Evolutionary conservation across 2,329 filamentous ascomycete species (phyloP).

Genomic region (Cordyceps fumosorosea): DNA sequence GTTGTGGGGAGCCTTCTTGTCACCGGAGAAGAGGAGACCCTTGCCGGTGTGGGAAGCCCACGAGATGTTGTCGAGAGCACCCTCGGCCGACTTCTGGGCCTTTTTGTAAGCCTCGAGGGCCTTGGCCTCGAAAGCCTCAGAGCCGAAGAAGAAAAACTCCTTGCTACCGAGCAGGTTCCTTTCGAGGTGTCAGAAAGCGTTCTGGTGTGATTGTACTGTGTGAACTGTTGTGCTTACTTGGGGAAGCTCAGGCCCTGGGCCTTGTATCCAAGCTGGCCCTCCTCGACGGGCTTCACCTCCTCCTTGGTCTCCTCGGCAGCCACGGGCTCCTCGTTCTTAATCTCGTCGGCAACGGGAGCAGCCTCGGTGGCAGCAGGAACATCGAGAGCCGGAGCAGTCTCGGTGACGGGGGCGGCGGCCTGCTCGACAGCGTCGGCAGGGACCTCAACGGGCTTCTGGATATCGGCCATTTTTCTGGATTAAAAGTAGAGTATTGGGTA

Average conservation of each 20-base stretch:
- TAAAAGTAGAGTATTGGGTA: slow-evolving; percentile 32
- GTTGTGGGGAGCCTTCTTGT: slow-evolving; percentile 74
- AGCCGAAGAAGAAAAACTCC: slow-evolving; percentile 85
- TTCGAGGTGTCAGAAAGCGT: not conserved
- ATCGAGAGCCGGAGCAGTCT: slow-evolving; percentile 19
- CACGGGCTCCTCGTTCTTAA: slow-evolving; percentile 36
- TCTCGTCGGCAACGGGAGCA: slow-evolving; percentile 32
- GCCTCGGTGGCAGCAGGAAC: slow-evolving; percentile 32
- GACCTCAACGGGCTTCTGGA: slow-evolving; percentile 62
- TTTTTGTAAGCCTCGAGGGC: slow-evolving; percentile 72
- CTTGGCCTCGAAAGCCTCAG: slow-evolving; percentile 66
- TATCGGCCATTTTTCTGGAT: slow-evolving; percentile 60
- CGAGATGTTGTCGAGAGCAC: slow-evolving; percentile 72
- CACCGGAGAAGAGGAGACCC: slow-evolving; percentile 85
- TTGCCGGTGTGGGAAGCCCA: slow-evolving; percentile 94
- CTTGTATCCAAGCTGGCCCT: slow-evolving; percentile 87
- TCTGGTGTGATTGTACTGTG: not conserved
- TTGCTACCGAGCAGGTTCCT: slow-evolving; percentile 88
- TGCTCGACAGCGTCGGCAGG: slow-evolving; percentile 42
- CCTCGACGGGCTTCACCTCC: slow-evolving; percentile 65
- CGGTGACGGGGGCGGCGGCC: slow-evolving; percentile 25
- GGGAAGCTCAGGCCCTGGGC: slow-evolving; percentile 70
- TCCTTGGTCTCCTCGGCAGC: slow-evolving; percentile 36
- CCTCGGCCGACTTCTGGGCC: slow-evolving; percentile 73
- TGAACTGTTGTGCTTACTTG: slow-evolving; percentile 60